These are phyloP conservation scores for Xanthoceras sorbifolium DNA, from an alignment of 345 rosid genomes.

Conservation along the genomic window DNA sequence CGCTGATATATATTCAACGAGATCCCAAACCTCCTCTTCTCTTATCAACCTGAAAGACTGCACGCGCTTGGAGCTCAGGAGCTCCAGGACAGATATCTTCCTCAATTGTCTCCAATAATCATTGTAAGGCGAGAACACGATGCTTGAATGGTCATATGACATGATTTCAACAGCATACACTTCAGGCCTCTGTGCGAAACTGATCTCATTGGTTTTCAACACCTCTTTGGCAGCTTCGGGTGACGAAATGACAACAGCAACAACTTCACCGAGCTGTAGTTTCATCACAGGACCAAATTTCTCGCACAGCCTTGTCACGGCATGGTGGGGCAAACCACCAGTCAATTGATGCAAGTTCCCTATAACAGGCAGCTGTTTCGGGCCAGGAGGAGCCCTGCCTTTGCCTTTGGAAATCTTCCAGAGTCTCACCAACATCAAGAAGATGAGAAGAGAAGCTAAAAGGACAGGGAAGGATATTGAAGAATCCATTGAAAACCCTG, in stretches of 20 bases:
- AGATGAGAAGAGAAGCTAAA: conserved; percentile 8
- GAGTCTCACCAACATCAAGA: neutral
- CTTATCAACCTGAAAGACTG: conserved; percentile 8
- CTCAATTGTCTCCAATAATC: conserved; percentile 9
- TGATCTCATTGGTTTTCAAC: neutral
- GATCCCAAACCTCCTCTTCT: conserved; percentile 19
- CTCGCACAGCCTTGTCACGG: conserved; percentile 7
- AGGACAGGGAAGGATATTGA: conserved; percentile 5
- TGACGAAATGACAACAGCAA: conserved; percentile 8
- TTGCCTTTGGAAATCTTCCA: conserved; percentile 9
- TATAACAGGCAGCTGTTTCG: conserved; percentile 24
- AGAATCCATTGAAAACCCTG: neutral
- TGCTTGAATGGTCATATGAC: conserved; percentile 5
- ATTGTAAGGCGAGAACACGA: conserved; percentile 18
- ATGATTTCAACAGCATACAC: neutral
- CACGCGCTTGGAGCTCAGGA: neutral
- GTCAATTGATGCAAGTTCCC: conserved; percentile 30
- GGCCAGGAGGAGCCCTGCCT: conserved; percentile 22
- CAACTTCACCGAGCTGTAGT: conserved; percentile 22
- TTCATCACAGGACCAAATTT: conserved; percentile 18
- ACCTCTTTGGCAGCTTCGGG: conserved; percentile 17
- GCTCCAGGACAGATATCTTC: conserved; percentile 2
- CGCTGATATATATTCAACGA: conserved; percentile 13
- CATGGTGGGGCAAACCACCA: conserved; percentile 23
- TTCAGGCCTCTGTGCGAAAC: conserved; percentile 5